Evolutionary conservation across 805 yeast genomes (phyloP), one percentile per base, ranked within the genome.

Genomic region (Nakazawaea wickerhamii): DNA sequence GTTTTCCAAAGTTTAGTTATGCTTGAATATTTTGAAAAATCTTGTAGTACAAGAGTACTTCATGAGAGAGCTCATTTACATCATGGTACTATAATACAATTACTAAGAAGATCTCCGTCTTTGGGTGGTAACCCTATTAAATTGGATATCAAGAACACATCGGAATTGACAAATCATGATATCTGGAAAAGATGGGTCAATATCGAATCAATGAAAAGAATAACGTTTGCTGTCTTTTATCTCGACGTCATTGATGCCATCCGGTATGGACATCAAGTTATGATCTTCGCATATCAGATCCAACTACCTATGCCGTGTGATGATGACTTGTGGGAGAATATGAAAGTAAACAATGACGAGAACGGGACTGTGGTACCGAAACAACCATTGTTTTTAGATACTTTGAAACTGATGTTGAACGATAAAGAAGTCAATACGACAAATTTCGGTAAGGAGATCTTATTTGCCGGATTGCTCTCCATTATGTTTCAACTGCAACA

Each of bases 21-120:
- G 48, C 58, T 88, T n/a, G 95, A 87, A 55, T 79, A 81, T 63
- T 81, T 78, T 55, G 96, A 87, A 57, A 84, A 87, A 62, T 73
- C 82, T 46, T 79, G 83, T 50, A 68, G 87, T 0, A 73, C 76
- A 35, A 65, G 96, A 51, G 63, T 65, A 31, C 60, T 84, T 52
- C 96, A 87, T 57, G 96, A 87, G 61, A 62, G 96, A 37, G 84
- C 87, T 0, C 91, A 83, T 59, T 64, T 88, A 17, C 95, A 88
- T 56, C 96, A 87, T 58, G 95, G 93, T 4, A 83, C 95, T 0
- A 79, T 90, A 0, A 79, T 86, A 31, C 95, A 87, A 59, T 62
- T 87, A 33, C 62, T 87, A 38, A 65, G 95, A 50, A 68, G 95
- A 51, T 77, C 87, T 0, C 87, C 95, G 1, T 74, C 84, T 1